A percentile compares a stretch with the other conserved stretches of the same genome.
Evolutionary conservation across 148 eudicot species (phyloP).

Genomic region (Chenopodium suecicum): DNA sequence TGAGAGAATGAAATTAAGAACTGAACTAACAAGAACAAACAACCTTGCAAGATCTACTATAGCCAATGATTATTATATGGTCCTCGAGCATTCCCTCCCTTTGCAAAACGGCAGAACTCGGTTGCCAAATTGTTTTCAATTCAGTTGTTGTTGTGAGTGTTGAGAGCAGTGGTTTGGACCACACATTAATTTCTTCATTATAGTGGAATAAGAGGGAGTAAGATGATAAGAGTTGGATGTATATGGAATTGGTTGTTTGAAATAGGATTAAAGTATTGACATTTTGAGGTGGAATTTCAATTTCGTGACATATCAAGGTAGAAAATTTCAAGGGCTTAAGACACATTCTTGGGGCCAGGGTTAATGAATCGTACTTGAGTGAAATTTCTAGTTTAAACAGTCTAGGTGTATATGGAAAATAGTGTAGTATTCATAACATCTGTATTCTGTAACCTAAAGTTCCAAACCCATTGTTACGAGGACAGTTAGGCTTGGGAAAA

Average conservation of each 20-base stretch:
- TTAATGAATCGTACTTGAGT: not conserved
- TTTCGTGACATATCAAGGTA: not conserved
- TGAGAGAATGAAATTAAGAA: too few species aligned
- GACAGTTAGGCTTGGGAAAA: not conserved
- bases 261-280: not conserved
- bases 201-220: not conserved
- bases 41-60: not conserved
- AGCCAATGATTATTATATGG: too few species aligned
- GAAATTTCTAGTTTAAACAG: not conserved
- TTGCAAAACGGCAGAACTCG: not conserved
- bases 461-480: not conserved
- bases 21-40: too few species aligned
- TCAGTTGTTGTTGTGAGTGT: not conserved
- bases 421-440: not conserved
- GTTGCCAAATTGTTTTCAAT: not conserved
- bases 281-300: not conserved
- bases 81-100: not conserved
- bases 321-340: not conserved
- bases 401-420: not conserved
- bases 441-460: too few species aligned
- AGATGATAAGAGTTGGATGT: not conserved
- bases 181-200: not conserved
- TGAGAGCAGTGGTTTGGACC: not conserved
- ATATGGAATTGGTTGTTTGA: not conserved
- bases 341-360: not conserved